Conservation (phyloP, 2,329 filamentous ascomycete genomes). For the Paracorniculantispora psalliotae region DNA sequence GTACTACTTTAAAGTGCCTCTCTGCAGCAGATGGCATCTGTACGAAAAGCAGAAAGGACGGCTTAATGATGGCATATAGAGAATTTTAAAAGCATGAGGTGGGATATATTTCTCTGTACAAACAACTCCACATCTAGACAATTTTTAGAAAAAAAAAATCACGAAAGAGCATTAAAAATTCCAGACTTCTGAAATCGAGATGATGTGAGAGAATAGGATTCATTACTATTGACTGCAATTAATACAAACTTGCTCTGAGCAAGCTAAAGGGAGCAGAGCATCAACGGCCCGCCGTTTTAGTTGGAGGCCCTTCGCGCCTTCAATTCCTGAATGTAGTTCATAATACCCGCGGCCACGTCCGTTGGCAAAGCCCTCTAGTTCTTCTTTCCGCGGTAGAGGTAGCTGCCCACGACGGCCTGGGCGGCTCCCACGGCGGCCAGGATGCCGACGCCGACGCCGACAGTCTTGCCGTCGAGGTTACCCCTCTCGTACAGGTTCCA, state of each 20-base stretch:
- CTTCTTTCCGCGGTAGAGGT: conserved; percentile 36
- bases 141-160: neutral
- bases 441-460: conserved; percentile 48
- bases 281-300: neutral
- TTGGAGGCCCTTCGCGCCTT: neutral
- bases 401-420: conserved; percentile 46
- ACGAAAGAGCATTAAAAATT: neutral
- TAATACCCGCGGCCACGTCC: neutral
- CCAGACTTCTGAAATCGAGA: neutral
- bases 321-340: neutral
- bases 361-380: conserved; percentile 14
- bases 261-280: neutral
- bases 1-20: conserved; percentile 1
- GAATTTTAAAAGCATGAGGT: neutral
- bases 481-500: conserved; percentile 52
- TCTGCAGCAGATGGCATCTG: neutral
- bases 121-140: conserved; percentile 11
- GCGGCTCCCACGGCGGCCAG: conserved; percentile 44
- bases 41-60: conserved; percentile 8
- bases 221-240: conserved; percentile 7
- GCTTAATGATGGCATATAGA: conserved; percentile 12
- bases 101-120: conserved; percentile 12
- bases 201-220: neutral
- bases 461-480: conserved; percentile 44
- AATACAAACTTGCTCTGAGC: conserved; percentile 2